Base-by-base conservation (phyloP, 2,329 filamentous ascomycete genomes). In the Penicillium freii region DNA sequence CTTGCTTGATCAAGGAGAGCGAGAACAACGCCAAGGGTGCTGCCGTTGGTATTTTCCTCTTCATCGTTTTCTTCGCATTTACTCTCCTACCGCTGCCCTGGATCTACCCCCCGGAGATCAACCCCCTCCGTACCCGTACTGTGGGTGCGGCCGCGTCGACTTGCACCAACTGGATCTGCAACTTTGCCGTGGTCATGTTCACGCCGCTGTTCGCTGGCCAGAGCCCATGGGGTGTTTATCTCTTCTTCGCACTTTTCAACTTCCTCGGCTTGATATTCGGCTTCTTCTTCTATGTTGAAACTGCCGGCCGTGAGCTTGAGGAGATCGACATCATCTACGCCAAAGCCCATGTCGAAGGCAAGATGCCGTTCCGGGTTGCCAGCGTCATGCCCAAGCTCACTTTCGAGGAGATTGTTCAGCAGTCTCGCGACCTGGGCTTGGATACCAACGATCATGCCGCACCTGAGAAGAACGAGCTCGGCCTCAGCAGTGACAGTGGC, bases 1-100 rank as follows among this genome's bases (percentile, higher is more conserved):
- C 61, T 21, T 75, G 73, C 40, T 51, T 75, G 60, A 70, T 73
- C 38, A 57, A 65, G 2, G 51, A 56, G 1, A 68, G 31, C 21
- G 31, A 45, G 9, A 21, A 56, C 17, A 67, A 65, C n/a, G 58
- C 72, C 21, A 72, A 73, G 60, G 73, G 73, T 57, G 72, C 72
- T 19, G 65, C 78, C 8, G 84, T 87, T 1, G 86, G 85, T 56
- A 73, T 89, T 31, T 89, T 89, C 73, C 81, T 84, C 4, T 89
- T 87, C 71, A 88, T 88, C 61, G 80, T 81, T 7, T 86, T 84
- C 60, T 88, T 88, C 61, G 86, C 85, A 13, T 84, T 85, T 0
- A 87, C 83, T 0, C 27, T 57, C 7, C 15, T 57, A 6, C 54
- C 54, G 2, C 29, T 57, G 2, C 54, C 49, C 21, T 57, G 54